Conservation (phyloP, 1,284 basidiomycete genomes). For the Cryptococcus sp. region DNA sequence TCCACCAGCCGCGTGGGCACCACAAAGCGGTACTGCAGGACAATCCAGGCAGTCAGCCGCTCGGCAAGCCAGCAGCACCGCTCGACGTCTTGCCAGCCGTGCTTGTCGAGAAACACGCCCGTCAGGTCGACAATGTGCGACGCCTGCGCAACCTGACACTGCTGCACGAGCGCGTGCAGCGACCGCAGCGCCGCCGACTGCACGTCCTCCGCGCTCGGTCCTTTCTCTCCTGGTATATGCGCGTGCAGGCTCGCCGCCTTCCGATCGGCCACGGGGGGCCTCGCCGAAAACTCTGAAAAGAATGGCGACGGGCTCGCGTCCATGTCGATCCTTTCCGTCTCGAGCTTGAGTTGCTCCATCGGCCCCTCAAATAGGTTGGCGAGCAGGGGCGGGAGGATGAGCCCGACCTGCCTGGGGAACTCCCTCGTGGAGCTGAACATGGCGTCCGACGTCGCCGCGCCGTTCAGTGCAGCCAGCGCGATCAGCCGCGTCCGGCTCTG, state of each 20-base stretch:
- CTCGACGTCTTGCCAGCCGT: constrained; percentile 68
- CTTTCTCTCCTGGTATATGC: constrained; percentile 82
- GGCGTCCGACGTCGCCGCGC: constrained; percentile 78
- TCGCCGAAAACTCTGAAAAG: constrained; percentile 70
- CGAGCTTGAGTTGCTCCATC: constrained; percentile 60
- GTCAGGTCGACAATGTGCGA: constrained; percentile 66
- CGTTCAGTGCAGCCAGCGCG: constrained; percentile 77
- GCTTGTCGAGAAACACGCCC: constrained; percentile 63
- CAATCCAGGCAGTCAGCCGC: constrained; percentile 74
- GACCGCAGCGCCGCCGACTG: constrained; percentile 69
- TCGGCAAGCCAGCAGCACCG: constrained; percentile 81
- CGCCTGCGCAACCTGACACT: constrained; percentile 72
- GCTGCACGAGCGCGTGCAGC: constrained; percentile 67
- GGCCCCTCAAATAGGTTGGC: constrained; percentile 65
- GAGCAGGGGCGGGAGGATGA: constrained; percentile 72
- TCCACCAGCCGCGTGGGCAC: constrained; percentile 84
- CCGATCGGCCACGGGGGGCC: constrained; percentile 67
- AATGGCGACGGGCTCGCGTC: constrained; percentile 66
- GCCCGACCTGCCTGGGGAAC: constrained; percentile 68
- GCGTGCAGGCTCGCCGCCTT: constrained; percentile 81
- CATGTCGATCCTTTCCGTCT: constrained; percentile 64
- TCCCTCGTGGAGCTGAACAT: constrained; percentile 72
- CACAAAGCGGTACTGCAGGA: constrained; percentile 87
- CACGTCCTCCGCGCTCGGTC: constrained; percentile 71
- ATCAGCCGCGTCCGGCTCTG: constrained; percentile 70